Conservation (phyloP, 192 early-diverging fungal species). For the Podila verticillata region DNA sequence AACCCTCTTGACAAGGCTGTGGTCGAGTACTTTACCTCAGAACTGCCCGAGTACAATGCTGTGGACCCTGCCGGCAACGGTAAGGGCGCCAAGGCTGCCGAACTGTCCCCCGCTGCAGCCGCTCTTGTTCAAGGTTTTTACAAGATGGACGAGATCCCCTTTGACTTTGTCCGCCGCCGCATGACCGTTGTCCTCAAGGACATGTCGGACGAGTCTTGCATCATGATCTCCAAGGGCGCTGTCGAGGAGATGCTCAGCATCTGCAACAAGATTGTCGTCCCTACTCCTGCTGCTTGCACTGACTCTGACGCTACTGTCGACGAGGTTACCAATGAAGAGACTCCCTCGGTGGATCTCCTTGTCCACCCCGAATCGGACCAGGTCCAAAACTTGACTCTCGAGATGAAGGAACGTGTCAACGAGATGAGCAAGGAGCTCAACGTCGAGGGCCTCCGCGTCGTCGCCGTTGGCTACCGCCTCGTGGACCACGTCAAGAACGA, state of each 20-base stretch:
- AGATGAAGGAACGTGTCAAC: slow-evolving; percentile 18
- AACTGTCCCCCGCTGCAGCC: slow-evolving; percentile 15
- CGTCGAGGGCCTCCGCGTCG: slow-evolving; percentile 54
- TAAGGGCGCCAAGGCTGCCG: slow-evolving; percentile 2
- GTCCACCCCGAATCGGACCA: background rate
- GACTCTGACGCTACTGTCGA: slow-evolving; percentile 5
- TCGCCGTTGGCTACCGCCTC: slow-evolving; percentile 56
- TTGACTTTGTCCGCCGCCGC: slow-evolving; percentile 63
- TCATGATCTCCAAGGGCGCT: slow-evolving; percentile 58
- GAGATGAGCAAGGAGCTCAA: slow-evolving; percentile 50
- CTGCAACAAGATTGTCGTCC: slow-evolving; percentile 50
- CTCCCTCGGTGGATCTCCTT: slow-evolving; percentile 7
- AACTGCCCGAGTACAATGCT: slow-evolving; percentile 16
- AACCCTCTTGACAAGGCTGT: slow-evolving; percentile 60
- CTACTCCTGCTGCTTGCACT: background rate
- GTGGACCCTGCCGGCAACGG: background rate
- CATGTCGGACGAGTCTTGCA: background rate
- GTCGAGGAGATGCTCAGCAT: slow-evolving; percentile 57
- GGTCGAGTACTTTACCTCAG: slow-evolving; percentile 43
- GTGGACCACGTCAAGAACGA: slow-evolving; percentile 23
- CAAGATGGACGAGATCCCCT: slow-evolving; percentile 61
- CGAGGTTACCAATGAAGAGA: background rate
- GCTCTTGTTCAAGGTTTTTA: slow-evolving; percentile 19
- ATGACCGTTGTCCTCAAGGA: slow-evolving; percentile 58
- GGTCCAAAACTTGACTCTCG: slow-evolving; percentile 19